Conservation (phyloP, 2,329 filamentous ascomycete species). For the Ophiostoma piceae region DNA sequence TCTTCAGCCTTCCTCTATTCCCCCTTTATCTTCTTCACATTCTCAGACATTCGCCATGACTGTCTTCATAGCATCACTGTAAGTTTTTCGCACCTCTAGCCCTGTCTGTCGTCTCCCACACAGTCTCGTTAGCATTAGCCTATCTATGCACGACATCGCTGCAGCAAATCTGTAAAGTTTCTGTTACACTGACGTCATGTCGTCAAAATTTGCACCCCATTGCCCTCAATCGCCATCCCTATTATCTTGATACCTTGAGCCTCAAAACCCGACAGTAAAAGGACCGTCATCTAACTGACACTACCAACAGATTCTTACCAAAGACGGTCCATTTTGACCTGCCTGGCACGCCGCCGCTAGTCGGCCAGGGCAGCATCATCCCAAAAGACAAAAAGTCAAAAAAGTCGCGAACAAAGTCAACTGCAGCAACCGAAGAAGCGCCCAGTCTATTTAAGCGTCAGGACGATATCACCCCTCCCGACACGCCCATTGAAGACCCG, state of each 20-base stretch:
- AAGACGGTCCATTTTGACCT: slow-evolving; percentile 86
- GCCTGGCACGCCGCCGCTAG: slow-evolving; percentile 45
- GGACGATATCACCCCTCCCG: slow-evolving; percentile 49
- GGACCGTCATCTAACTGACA: neutral
- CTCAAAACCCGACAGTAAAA: neutral
- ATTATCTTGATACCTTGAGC: slow-evolving; percentile 42
- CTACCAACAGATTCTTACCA: slow-evolving; percentile 78
- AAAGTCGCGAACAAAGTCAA: slow-evolving; percentile 24
- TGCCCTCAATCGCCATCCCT: slow-evolving; percentile 36
- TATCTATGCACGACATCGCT: slow-evolving; percentile 5
- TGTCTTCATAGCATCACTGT: slow-evolving; percentile 46
- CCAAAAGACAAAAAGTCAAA: slow-evolving; percentile 29
- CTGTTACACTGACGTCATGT: slow-evolving; percentile 27
- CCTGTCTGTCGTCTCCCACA: neutral
- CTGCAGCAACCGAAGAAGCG: slow-evolving; percentile 34
- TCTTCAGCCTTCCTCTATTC: neutral
- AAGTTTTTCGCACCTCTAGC: slow-evolving; percentile 25
- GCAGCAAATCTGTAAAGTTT: neutral
- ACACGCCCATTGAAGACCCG: slow-evolving; percentile 49
- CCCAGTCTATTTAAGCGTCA: slow-evolving; percentile 51
- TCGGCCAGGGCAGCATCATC: slow-evolving; percentile 27
- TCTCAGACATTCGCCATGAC: slow-evolving; percentile 20
- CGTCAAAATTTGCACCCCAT: slow-evolving; percentile 20
- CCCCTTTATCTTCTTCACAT: neutral
- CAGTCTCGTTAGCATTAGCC: neutral